phyloP scores from a whole-genome alignment of 495 filamentous ascomycete species.

The Diplogelasinospora grovesii region DNA sequence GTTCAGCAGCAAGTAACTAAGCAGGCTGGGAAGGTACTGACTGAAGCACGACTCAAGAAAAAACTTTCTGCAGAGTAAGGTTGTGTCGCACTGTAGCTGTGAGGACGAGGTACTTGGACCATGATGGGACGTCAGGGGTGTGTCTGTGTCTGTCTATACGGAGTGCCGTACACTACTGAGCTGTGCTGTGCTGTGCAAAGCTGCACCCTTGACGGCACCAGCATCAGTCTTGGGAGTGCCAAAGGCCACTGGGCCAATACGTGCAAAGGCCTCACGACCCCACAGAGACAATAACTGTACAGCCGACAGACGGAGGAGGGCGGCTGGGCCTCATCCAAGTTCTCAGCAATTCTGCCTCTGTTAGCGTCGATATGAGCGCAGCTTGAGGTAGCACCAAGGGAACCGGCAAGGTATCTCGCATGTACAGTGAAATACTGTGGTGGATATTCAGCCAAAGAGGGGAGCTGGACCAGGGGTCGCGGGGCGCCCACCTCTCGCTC shows the following conservation, averaged over 20 bases:
- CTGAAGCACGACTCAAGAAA: constrained; percentile 2
- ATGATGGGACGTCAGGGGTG: neutral
- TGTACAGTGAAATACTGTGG: no score
- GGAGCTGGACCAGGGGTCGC: neutral
- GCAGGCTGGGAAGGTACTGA: neutral
- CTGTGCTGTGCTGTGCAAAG: no score
- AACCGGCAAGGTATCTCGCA: constrained; percentile 1
- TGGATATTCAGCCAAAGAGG: no score
- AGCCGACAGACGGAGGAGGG: constrained; percentile 3
- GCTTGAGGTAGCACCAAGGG: neutral
- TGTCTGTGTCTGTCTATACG: constrained; percentile 4
- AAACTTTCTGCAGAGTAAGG: neutral
- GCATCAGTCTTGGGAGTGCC: neutral
- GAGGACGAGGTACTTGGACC: neutral
- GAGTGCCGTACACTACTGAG: neutral
- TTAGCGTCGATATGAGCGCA: neutral
- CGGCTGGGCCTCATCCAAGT: no score
- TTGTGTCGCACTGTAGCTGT: constrained; percentile 6
- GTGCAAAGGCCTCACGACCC: neutral
- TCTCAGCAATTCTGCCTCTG: no score
- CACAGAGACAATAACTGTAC: neutral
- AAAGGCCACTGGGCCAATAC: neutral
- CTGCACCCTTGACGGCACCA: neutral
- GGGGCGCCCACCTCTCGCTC: neutral
- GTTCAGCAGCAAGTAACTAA: neutral